These are phyloP conservation scores for Toxicodendron radicans DNA, from an alignment of 345 rosid genomes.

Conservation along the genomic window DNA sequence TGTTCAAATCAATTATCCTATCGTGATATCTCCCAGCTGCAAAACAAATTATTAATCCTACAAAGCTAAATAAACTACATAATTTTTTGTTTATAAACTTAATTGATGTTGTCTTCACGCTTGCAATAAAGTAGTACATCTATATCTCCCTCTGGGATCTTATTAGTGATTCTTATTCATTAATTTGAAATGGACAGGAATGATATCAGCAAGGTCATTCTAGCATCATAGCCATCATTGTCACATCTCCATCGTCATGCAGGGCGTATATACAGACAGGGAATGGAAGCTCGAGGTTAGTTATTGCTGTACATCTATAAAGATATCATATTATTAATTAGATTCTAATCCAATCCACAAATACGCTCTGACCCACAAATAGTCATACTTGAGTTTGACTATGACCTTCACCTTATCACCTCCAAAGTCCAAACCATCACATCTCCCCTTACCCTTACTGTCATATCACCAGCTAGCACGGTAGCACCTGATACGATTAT, in stretches of 20 bases:
- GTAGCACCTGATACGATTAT: background rate
- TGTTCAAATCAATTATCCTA: too few species aligned
- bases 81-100: too few species aligned
- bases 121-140: too few species aligned
- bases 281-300: constrained; percentile 23
- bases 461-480: background rate
- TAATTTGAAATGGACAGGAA: background rate
- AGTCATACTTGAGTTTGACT: constrained; percentile 44
- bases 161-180: too few species aligned
- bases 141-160: too few species aligned
- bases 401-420: constrained; percentile 4
- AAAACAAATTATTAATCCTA: too few species aligned
- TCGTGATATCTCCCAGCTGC: too few species aligned
- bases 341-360: constrained; percentile 22
- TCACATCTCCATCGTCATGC: constrained; percentile 15
- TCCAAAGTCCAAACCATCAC: constrained; percentile 22
- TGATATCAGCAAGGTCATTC: background rate
- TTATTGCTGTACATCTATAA: constrained; percentile 10
- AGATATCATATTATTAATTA: background rate
- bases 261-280: background rate
- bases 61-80: too few species aligned
- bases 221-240: background rate
- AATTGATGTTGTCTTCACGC: too few species aligned
- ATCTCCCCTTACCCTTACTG: background rate
- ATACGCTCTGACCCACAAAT: constrained; percentile 32